phyloP scores from a whole-genome alignment of 1,284 basidiomycete genomes.

The Ceratobasidium sp. region DNA sequence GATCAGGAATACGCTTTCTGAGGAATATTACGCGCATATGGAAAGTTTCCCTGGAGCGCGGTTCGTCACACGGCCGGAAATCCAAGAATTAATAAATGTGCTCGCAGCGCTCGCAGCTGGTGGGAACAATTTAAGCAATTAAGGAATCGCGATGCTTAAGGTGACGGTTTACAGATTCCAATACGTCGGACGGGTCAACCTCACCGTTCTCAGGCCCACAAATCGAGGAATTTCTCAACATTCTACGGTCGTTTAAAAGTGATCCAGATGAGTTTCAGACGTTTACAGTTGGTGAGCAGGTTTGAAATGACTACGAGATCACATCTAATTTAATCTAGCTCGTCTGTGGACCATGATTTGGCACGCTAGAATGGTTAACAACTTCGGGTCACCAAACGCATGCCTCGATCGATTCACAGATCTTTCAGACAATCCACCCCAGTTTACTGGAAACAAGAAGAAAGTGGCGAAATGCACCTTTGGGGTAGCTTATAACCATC shows the following conservation, averaged over 20 bases:
- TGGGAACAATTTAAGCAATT: background rate
- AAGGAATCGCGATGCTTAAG: no score
- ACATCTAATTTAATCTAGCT: background rate
- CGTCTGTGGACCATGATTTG: conserved; percentile 31
- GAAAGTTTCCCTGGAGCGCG: conserved; percentile 4
- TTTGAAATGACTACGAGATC: no score
- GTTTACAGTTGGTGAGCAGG: conserved; percentile 1
- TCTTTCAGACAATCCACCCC: background rate
- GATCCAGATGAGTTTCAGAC: conserved; percentile 1
- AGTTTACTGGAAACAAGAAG: background rate
- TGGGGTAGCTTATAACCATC: background rate
- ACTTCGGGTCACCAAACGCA: background rate
- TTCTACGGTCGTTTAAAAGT: background rate
- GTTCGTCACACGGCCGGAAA: background rate
- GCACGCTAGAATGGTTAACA: conserved; percentile 24
- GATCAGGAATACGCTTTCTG: background rate
- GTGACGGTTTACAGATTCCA: background rate
- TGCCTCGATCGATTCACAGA: conserved; percentile 25
- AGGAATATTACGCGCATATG: conserved; percentile 24
- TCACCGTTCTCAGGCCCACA: conserved; percentile 10
- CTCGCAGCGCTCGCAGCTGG: conserved; percentile 4
- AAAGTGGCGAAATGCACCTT: background rate
- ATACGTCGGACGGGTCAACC: conserved; percentile 16
- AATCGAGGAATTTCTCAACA: background rate
- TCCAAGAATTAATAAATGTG: background rate